Base-by-base conservation (phyloP, 257 asterid species). In the Cinchona pubescens region DNA sequence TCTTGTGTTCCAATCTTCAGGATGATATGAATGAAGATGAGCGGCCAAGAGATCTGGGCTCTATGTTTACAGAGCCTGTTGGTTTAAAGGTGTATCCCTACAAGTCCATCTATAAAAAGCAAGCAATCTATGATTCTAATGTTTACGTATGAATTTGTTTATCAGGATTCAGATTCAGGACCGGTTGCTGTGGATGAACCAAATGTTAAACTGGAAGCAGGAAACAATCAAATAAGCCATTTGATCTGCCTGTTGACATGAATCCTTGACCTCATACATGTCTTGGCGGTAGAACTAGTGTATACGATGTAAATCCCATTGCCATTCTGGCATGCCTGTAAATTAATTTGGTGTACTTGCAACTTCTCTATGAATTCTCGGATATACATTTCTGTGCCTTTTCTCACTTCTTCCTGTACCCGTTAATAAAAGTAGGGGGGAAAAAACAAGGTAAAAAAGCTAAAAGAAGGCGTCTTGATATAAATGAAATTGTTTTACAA, bases 21-120 rank as follows among this genome's bases (percentile, higher is more conserved):
- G 85, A 81, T 38, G 87, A 66, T 27, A 78, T 84, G 87, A 80
- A 73, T 25, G 76, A 74, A 29, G 85, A 78, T 23, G 79, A 69
- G 64, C 76, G 40, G 19, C 60, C 82, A 13, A 72, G 82, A 73
- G 85, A 81, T 46, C 66, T 43, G 19, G 83, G 78, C 49, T 19
- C 79, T 4, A 62, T 76, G 70, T 35, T 76, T 29, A 37, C 66
- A 5, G 85, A 81, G 42, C 49, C 77, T 63, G 48, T 77, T 56
- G 79, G 76, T 56, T 67, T 82, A 71, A 81, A 83, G 85, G 85
- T 83, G 42, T 63, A 37, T 46, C 68, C 42, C 34, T 43, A 23
- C 12, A n/a, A 59, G 42, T 38, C 70, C 61, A 35, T 68, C n/a
- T 76, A 27, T 35, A 68, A 43, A 68, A 43, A 53, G 60, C 48